Conservation (phyloP, 768 basidiomycete genomes). For the Termitomyces heimii region DNA sequence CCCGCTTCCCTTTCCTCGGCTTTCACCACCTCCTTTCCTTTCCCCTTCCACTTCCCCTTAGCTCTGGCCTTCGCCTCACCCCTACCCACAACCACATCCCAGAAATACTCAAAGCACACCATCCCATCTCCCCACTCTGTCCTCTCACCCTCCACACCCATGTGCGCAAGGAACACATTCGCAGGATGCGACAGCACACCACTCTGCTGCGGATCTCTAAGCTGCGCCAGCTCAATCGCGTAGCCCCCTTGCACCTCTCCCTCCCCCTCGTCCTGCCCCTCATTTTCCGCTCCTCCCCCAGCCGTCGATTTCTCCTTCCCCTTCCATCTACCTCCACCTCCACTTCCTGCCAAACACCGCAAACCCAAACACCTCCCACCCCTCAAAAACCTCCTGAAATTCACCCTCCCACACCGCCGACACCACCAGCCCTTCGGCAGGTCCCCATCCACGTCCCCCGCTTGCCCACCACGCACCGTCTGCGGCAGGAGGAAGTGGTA, state of each 20-base stretch:
- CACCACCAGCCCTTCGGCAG: slow-evolving; percentile 49
- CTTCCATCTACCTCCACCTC: not conserved
- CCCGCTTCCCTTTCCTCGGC: slow-evolving; percentile 5
- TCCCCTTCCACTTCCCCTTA: not conserved
- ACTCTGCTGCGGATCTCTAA: slow-evolving; percentile 31
- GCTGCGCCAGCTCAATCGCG: slow-evolving; percentile 19
- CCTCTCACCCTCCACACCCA: slow-evolving; percentile 8
- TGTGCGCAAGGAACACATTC: slow-evolving; percentile 19
- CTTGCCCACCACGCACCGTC: slow-evolving; percentile 23
- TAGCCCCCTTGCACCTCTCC: slow-evolving; percentile 12
- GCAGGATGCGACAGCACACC: slow-evolving; percentile 24
- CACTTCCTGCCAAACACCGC: slow-evolving; percentile 5
- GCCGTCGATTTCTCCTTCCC: not conserved
- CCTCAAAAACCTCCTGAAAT: slow-evolving; percentile 38
- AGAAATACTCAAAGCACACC: slow-evolving; percentile 26
- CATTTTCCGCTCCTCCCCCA: too few relatives aligned
- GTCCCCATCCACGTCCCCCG: slow-evolving; percentile 21
- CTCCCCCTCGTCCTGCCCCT: not conserved
- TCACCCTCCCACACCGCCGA: slow-evolving; percentile 39
- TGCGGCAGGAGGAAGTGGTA: slow-evolving; percentile 13
- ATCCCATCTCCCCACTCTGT: slow-evolving; percentile 25
- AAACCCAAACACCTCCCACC: slow-evolving; percentile 40
- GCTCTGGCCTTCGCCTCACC: not conserved
- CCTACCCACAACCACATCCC: not conserved
- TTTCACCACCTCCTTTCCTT: not conserved